Evolutionary conservation across 2,329 filamentous ascomycete genomes (phyloP), one percentile per base, ranked within the genome.

Genomic region (Sporothrix sp.): DNA sequence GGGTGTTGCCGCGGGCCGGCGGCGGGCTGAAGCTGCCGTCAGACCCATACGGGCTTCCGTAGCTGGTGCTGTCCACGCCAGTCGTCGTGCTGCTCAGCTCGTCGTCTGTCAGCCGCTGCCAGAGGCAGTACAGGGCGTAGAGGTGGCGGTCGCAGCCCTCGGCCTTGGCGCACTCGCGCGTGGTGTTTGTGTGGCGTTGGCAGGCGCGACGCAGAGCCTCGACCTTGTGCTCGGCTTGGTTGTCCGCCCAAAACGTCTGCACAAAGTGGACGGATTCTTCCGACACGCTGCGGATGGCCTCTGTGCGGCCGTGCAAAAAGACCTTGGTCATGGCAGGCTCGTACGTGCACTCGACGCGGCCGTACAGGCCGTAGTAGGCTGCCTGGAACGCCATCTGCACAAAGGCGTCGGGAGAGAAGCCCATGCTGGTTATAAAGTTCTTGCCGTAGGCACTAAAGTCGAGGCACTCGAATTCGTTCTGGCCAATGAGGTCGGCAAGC

Each of bases 351-450:
- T 97, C 93, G 1, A 95, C 81, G 4, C 88, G 82, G 3, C 93
- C 93, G 60, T 97, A 98, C 7, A 98, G 76, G 2, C 93, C 93
- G 62, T 96, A 98, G 71, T 98, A 97, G 1, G 93, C 91, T 4
- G 91, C 91, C 66, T 98, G 93, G 71, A 96, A 96, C 0, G 93
- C 93, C 91, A 98, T 97, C 66, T 98, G 93, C 18, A 98, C 87
- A 63, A 95, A 98, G 0, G 93, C 93, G 64, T 97, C 93, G 0
- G 93, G 91, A 0, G 91, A 97, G 68, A 97, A 94, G 7, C 91
- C 91, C 83, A 94, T 94, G 0, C 85, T 88, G 0, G 89, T 97
- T 67, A 98, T 96, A 63, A 96, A 96, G 66, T 93, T 95, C 73
- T 96, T 96, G 58, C 93, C 93, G 60, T 95, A 98, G 21, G 83